phyloP scores from a whole-genome alignment of 768 basidiomycete genomes.

The Lactarius hatsudake region DNA sequence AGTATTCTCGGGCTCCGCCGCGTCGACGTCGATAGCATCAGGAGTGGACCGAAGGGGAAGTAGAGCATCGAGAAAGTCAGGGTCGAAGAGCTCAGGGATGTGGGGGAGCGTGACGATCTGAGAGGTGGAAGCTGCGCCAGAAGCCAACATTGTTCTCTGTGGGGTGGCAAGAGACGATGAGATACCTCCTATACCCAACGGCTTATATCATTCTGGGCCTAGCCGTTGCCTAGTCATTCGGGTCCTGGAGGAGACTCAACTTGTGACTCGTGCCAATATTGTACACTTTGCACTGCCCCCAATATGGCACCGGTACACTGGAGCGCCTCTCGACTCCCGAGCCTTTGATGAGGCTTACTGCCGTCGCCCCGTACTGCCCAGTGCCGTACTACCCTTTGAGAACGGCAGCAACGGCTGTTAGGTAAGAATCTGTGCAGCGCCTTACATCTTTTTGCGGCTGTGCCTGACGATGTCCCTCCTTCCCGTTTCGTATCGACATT shows the following conservation, averaged over 20 bases:
- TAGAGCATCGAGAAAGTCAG: constrained; percentile 55
- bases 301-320: neutral
- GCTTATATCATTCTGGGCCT: neutral
- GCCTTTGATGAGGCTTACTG: neutral
- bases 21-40: neutral
- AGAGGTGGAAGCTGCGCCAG: constrained; percentile 31
- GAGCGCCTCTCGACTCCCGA: neutral
- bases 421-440: neutral
- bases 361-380: neutral
- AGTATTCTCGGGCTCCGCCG: constrained; percentile 36
- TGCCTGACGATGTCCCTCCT: neutral
- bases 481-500: neutral
- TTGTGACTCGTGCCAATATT: neutral
- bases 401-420: neutral
- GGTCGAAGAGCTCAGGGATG: constrained; percentile 56
- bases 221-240: neutral
- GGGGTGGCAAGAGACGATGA: constrained; percentile 1
- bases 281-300: neutral
- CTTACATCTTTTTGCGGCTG: neutral
- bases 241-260: neutral
- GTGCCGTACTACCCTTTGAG: neutral
- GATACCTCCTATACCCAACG: neutral
- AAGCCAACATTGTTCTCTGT: constrained; percentile 17
- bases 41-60: constrained; percentile 37
- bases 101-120: constrained; percentile 53